These are phyloP conservation scores for Podila epicladia DNA, from an alignment of 192 early-diverging fungal species.

Conservation along the genomic window DNA sequence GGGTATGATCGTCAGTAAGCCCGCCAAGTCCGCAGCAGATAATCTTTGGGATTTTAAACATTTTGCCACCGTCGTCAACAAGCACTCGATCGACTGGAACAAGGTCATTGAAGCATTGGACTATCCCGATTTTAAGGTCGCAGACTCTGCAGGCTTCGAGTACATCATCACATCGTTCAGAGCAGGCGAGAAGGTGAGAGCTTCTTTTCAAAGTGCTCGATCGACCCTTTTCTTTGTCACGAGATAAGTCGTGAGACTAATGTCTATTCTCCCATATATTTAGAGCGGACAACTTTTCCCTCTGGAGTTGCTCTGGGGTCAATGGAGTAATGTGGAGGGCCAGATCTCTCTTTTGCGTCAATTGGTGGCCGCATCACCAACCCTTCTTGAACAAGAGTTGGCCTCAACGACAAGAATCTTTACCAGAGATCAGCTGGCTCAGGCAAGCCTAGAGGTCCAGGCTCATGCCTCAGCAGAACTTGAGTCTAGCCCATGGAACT, in stretches of 20 bases:
- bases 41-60: conserved; percentile 71
- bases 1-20: conserved; percentile 68
- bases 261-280: background rate
- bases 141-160: conserved; percentile 66
- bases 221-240: background rate
- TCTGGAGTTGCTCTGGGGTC: conserved; percentile 71
- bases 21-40: conserved; percentile 45
- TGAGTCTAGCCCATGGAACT: conserved; percentile 70
- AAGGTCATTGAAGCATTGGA: conserved; percentile 71
- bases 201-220: background rate
- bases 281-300: conserved; percentile 75
- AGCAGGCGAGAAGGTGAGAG: conserved; percentile 59
- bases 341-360: conserved; percentile 77
- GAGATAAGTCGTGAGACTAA: too few relatives aligned
- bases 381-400: conserved; percentile 67
- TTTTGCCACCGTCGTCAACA: conserved; percentile 66
- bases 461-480: conserved; percentile 58
- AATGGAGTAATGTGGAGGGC: conserved; percentile 75
- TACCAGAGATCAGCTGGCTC: conserved; percentile 62
- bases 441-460: conserved; percentile 54
- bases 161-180: conserved; percentile 71
- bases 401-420: conserved; percentile 63
- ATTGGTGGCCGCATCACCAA: conserved; percentile 64
- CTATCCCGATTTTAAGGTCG: conserved; percentile 66
- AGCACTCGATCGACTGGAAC: conserved; percentile 64